Conservation (phyloP, 345 rosid species). For the rapeseed (Brassica napus) region Da-Ae NC_063448.1:45218001-45218500, state of each 20-base stretch:
- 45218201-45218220: slow-evolving; percentile 36
- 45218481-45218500: slow-evolving; percentile 35
- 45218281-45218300: slow-evolving; percentile 29
- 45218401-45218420: background rate
- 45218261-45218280: slow-evolving; percentile 39
- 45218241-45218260: slow-evolving; percentile 47
- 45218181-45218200: slow-evolving; percentile 64
- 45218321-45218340: slow-evolving; percentile 10
- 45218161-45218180: slow-evolving; percentile 51
- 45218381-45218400: background rate
- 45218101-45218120: background rate
- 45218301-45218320: slow-evolving; percentile 35
- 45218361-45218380: slow-evolving; percentile 5
- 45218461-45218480: slow-evolving; percentile 1
- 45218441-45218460: slow-evolving; percentile 34
- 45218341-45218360: background rate
- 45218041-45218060: background rate
- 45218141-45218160: slow-evolving; percentile 46
- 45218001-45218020: background rate
- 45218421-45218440: slow-evolving; percentile 38
- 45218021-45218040: background rate
- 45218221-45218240: slow-evolving; percentile 40
- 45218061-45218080: background rate
- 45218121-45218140: background rate
- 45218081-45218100: background rate